Base-by-base conservation (phyloP, 2,329 filamentous ascomycete genomes). In the Talaromyces albobiverticillius region DNA sequence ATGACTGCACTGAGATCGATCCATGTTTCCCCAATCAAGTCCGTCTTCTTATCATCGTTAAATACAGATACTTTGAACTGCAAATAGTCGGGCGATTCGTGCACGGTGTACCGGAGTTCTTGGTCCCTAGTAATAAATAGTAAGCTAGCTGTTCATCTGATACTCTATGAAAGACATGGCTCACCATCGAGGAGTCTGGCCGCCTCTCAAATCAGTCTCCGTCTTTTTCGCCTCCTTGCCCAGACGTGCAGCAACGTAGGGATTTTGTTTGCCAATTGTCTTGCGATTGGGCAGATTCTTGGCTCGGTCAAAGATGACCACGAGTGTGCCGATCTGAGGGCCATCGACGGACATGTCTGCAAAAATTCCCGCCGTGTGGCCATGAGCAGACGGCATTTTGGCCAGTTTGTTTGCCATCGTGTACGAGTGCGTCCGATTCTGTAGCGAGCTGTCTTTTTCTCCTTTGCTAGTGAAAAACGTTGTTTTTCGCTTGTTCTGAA, bases 191-290 rank as follows among this genome's bases (percentile, higher is more conserved):
- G 94, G 94, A 36, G 94, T 97, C 74, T 99, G 94, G 40, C 94
- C 94, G 60, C 94, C 94, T 67, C 94, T 83, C 63, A 93, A 86
- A 72, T 99, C 94, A 4, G 93, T 96, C 38, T 88, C 87, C 2
- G 94, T 99, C 80, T 96, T 96, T 78, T 95, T 95, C 46, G 94
- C 94, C 74, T 97, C 92, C 72, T 99, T 99, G 31, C 93, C 94
- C 43, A 99, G 76, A 51, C 94, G 82, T 29, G 91, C 92, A 34
- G 94, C 94, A 73, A 92, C 96, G 73, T 97, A 99, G 0, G 94
- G 93, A 69, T 97, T 92, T 76, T 99, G 94, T 76, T 99, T 99
- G 53, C 94, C 94, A 79, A 99, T 96, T 5, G 91, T 94, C 78
- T 95, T 95, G 63, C 91, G 79, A 75, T 99, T 99, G 48, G 94